Conservation (phyloP, 768 basidiomycete species). For the Hortiboletus campestris region DNA sequence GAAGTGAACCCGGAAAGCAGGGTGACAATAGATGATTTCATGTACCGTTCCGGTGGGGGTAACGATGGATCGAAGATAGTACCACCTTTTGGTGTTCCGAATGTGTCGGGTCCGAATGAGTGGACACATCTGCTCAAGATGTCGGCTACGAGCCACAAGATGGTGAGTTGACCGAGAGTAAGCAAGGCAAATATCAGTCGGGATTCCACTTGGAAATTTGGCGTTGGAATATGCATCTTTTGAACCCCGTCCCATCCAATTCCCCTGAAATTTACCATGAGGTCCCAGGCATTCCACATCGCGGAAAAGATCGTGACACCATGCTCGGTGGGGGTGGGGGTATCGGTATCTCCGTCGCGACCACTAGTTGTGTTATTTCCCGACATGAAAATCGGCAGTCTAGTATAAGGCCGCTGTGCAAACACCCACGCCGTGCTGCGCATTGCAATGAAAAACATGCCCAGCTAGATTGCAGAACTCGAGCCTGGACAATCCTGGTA, state of each 20-base stretch:
- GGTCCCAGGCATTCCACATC: slow-evolving; percentile 30
- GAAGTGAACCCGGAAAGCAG: slow-evolving; percentile 42
- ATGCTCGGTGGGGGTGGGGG: background rate
- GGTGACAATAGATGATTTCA: slow-evolving; percentile 45
- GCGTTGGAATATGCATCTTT: slow-evolving; percentile 11
- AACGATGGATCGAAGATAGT: slow-evolving; percentile 38
- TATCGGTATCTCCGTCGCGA: background rate
- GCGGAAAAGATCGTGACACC: slow-evolving; percentile 7
- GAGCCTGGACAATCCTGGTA: background rate
- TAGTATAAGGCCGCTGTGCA: slow-evolving; percentile 8
- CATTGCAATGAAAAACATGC: slow-evolving; percentile 25
- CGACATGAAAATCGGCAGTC: slow-evolving; percentile 7
- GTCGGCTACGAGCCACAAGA: slow-evolving; percentile 9
- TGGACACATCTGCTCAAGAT: background rate
- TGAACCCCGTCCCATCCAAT: slow-evolving; percentile 27
- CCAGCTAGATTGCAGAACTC: slow-evolving; percentile 11
- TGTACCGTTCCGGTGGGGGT: slow-evolving; percentile 33
- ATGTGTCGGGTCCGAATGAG: slow-evolving; percentile 39
- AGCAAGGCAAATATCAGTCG: slow-evolving; percentile 14
- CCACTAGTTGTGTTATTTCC: background rate
- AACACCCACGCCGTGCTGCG: slow-evolving; percentile 26
- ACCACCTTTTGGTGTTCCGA: slow-evolving; percentile 35
- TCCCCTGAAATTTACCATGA: slow-evolving; percentile 24
- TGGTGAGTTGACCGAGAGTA: slow-evolving; percentile 10
- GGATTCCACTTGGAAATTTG: slow-evolving; percentile 20